Base-by-base conservation (phyloP, 306 rosid species). In the Citrullus amarus region DNA sequence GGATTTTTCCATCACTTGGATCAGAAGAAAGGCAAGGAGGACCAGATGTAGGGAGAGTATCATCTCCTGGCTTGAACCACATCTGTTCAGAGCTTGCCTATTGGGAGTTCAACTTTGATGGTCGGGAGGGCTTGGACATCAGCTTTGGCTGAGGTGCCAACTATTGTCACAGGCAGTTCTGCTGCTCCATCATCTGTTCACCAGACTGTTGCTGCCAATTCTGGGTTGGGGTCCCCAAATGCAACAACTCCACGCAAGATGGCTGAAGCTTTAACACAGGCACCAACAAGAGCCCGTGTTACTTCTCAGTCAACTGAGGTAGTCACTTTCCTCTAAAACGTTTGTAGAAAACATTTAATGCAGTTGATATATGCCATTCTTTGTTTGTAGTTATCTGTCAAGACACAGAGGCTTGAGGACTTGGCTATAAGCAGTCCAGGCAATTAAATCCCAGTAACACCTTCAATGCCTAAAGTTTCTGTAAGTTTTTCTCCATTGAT, bases 91-190 rank as follows among this genome's bases (percentile, higher is more conserved):
- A 87, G 86, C 81, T 88, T 92, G 75, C 91, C 97, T 79, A 90
- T 87, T 71, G 86, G 90, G 69, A 91, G 78, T 82, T 85, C 99
- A 60, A 81, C 92, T 85, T 85, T 92, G 89, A 90, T 85, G 93
- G 97, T 7, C 89, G 93, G 63, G 99, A 95, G 78, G 97, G 93
- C 68, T 92, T 92, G 97, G 96, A 95, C 96, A n/a, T 95, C 99
- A 59, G 99, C 97, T 4, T 86, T 95, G 15, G 97, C 85, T 28
- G 99, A 95, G 83, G 96, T 88, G 59, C 97, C 97, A 53, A 18
- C 89, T 34, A 75, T 86, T 14, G 81, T 89, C 67, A 92, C 91
- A 80, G 84, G 90, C 88, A 83, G 86, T 76, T 79, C 81, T 75
- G 78, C 88, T 17, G 97, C 93, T 68, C 84, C 96, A 80, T 75